Evolutionary conservation across 352 stramenopile genomes (phyloP).

Genomic region (Phytophthora multivora): DNA sequence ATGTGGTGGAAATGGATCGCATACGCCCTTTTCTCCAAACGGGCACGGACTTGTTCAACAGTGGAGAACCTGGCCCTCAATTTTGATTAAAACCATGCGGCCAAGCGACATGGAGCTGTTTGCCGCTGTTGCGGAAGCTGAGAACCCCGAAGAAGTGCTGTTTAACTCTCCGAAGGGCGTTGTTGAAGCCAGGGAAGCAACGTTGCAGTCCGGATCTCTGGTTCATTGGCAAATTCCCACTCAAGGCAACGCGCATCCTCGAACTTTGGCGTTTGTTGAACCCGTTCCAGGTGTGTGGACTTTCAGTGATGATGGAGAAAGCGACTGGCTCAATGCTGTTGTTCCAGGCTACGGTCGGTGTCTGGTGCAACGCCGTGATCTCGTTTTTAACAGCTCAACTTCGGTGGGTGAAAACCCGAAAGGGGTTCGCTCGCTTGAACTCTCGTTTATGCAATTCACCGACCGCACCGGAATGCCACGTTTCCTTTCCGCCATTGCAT

Average conservation of each 20-base stretch:
- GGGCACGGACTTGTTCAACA: neutral
- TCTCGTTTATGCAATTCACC: neutral
- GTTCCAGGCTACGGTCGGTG: constrained; percentile 2
- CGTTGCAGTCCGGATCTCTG: neutral
- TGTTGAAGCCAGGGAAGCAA: neutral
- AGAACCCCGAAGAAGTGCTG: neutral
- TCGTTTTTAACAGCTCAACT: neutral
- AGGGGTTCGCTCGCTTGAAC: neutral
- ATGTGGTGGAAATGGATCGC: neutral
- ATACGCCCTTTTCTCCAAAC: neutral
- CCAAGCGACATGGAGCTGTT: neutral
- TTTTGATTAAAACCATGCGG: neutral
- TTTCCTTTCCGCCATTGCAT: neutral
- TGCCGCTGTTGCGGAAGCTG: neutral
- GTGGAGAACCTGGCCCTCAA: neutral
- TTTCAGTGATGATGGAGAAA: constrained; percentile 5
- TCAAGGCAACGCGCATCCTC: neutral
- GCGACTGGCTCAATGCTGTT: neutral
- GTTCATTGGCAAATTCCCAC: neutral
- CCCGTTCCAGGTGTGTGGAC: neutral
- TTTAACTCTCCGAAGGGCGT: neutral
- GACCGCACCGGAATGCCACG: neutral
- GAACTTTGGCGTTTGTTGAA: neutral
- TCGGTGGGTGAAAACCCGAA: neutral
- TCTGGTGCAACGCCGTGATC: neutral